phyloP scores from a whole-genome alignment of 148 eudicot genomes.

The Chenopodium formosanum region DNA sequence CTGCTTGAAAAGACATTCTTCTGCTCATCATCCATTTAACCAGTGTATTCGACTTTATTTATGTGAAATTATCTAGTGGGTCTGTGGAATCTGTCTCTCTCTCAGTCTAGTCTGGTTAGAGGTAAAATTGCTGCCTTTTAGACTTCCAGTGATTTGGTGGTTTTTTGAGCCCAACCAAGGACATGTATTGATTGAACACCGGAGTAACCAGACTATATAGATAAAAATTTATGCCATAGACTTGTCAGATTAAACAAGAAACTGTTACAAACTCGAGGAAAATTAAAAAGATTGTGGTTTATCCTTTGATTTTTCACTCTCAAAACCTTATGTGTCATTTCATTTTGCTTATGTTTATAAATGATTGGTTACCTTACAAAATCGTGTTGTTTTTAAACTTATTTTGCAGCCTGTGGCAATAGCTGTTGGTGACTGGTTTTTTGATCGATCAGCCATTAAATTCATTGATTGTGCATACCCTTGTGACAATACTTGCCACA shows the following conservation, averaged over 20 bases:
- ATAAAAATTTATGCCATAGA: neutral
- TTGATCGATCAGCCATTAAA: constrained; percentile 49
- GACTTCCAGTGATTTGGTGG: neutral
- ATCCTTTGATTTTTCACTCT: neutral
- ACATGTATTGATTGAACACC: neutral
- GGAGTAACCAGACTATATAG: neutral
- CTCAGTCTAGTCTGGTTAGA: neutral
- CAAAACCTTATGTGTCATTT: neutral
- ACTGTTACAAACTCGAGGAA: neutral
- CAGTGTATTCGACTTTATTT: neutral
- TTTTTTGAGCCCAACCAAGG: neutral
- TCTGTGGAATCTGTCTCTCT: neutral
- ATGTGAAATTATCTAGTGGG: neutral
- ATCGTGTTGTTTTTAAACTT: neutral
- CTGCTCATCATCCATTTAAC: neutral
- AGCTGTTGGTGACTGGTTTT: constrained; percentile 91
- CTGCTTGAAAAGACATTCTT: neutral
- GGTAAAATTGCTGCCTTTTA: neutral
- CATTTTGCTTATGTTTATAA: neutral
- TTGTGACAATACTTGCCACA: constrained; percentile 88
- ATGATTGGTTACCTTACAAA: neutral
- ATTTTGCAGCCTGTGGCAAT: constrained; percentile 48
- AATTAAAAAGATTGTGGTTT: neutral
- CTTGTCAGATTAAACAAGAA: neutral
- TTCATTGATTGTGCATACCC: constrained; percentile 84